A percentile compares a stretch with the other conserved stretches of the same genome.
Conservation (phyloP, 345 rosid species). For the Sisymbrium irio region DNA sequence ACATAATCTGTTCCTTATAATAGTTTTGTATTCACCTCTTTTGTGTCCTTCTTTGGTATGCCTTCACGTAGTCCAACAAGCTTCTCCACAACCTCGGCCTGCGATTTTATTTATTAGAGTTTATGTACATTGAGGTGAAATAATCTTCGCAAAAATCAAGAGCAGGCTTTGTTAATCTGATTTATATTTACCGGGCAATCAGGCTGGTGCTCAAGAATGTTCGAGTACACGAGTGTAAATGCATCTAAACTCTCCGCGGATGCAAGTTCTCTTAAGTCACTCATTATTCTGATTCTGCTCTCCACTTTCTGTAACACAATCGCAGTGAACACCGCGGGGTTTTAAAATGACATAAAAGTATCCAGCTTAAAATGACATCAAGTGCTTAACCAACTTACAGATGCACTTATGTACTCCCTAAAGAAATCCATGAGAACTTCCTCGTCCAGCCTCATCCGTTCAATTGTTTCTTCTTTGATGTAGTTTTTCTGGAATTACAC, state of each 20-base stretch:
- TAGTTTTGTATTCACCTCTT: slow-evolving; percentile 64
- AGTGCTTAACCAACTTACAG: slow-evolving; percentile 53
- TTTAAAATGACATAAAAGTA: neutral
- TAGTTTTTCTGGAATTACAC: slow-evolving; percentile 62
- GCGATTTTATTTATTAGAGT: slow-evolving; percentile 18
- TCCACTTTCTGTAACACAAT: slow-evolving; percentile 75
- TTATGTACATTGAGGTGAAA: neutral
- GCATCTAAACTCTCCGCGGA: slow-evolving; percentile 96
- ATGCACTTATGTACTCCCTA: slow-evolving; percentile 83
- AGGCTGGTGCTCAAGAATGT: slow-evolving; percentile 96
- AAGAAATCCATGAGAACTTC: slow-evolving; percentile 96
- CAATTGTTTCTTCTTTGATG: slow-evolving; percentile 96
- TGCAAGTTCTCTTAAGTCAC: slow-evolving; percentile 96
- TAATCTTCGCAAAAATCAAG: no score
- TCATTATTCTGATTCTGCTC: slow-evolving; percentile 79
- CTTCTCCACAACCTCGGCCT: slow-evolving; percentile 98
- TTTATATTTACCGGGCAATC: slow-evolving; percentile 77
- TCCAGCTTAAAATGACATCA: neutral
- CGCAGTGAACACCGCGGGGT: neutral
- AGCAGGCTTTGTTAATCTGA: neutral
- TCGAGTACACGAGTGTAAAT: slow-evolving; percentile 87
- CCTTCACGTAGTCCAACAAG: slow-evolving; percentile 95
- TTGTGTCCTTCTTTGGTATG: slow-evolving; percentile 93
- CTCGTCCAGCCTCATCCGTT: slow-evolving; percentile 93
- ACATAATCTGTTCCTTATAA: neutral